A percentile compares a stretch with the other conserved stretches of the same genome.
Conservation (phyloP, 805 yeast species). For the Cephaloascus albidus region DNA sequence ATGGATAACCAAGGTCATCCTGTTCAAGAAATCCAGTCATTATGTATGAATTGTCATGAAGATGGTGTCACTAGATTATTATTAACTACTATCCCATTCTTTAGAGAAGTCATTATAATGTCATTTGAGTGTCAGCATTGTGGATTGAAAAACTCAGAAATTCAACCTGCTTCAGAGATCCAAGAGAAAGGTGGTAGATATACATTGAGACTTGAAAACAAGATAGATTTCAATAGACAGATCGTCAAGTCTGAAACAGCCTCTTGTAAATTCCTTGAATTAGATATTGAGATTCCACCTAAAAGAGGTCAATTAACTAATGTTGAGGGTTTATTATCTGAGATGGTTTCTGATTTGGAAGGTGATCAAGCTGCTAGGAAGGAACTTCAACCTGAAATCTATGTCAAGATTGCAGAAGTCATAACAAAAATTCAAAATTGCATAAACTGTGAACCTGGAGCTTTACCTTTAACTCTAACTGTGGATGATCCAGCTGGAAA, state of each 20-base stretch:
- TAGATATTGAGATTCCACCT: constrained; percentile 93
- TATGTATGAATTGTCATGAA: constrained; percentile 93
- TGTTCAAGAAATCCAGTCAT: constrained; percentile 88
- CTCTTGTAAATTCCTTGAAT: constrained; percentile 65
- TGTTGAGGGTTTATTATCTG: constrained; percentile 79
- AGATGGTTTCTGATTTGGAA: constrained; percentile 74
- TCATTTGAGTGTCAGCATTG: constrained; percentile 96
- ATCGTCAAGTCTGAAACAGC: constrained; percentile 88
- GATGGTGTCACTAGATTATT: constrained; percentile 78
- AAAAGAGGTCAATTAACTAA: constrained; percentile 90
- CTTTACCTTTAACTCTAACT: constrained; percentile 67
- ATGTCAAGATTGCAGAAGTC: constrained; percentile 66
- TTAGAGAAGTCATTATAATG: constrained; percentile 86
- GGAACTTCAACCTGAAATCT: constrained; percentile 62
- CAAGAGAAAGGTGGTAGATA: constrained; percentile 83
- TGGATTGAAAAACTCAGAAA: constrained; percentile 80
- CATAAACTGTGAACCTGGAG: constrained; percentile 56
- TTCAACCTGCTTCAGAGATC: constrained; percentile 91
- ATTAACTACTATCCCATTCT: constrained; percentile 83
- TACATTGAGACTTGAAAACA: constrained; percentile 54
- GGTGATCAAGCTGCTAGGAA: constrained; percentile 78
- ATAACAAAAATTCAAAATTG: constrained; percentile 49
- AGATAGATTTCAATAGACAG: constrained; percentile 78
- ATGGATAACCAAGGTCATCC: constrained; percentile 84
- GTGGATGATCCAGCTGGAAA: constrained; percentile 95